Conservation (phyloP, 164 flowering plant genomes). For the Tinospora cordifolia region DNA sequence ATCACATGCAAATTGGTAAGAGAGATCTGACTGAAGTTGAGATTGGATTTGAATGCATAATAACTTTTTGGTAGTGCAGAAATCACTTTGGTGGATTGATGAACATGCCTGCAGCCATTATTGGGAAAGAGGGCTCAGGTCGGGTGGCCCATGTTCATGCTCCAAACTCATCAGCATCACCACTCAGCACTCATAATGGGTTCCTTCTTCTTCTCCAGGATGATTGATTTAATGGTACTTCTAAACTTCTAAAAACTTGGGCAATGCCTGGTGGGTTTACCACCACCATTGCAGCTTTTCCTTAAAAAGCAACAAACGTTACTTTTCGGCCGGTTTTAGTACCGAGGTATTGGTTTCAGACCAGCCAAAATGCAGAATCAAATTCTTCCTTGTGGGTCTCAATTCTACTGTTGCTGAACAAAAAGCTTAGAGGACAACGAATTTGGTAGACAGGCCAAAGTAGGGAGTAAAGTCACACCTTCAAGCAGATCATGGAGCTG, state of each 20-base stretch:
- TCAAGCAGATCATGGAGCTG: neutral
- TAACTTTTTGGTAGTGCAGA: neutral
- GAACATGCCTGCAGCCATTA: slow-evolving; percentile 18
- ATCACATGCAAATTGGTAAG: neutral
- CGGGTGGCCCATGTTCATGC: neutral
- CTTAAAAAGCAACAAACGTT: neutral
- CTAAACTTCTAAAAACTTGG: neutral
- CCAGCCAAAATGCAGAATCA: neutral
- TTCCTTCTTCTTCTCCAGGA: slow-evolving; percentile 13
- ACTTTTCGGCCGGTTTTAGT: slow-evolving; percentile 15
- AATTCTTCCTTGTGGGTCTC: neutral
- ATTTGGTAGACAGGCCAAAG: neutral
- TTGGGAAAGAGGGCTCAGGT: slow-evolving; percentile 5
- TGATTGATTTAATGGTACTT: slow-evolving; percentile 22
- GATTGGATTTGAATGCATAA: slow-evolving; percentile 12
- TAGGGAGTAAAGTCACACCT: neutral
- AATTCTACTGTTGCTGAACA: neutral
- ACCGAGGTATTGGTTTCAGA: slow-evolving; percentile 1
- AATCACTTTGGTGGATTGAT: slow-evolving; percentile 24
- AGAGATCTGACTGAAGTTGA: slow-evolving; percentile 6
- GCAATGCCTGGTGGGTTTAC: slow-evolving; percentile 17
- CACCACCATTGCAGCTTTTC: slow-evolving; percentile 22
- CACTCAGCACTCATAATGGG: slow-evolving; percentile 18
- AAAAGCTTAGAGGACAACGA: neutral
- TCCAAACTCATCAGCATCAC: neutral